Evolutionary conservation across 148 eudicot genomes (phyloP).

Genomic region (Rhododendron williamsianum): DNA sequence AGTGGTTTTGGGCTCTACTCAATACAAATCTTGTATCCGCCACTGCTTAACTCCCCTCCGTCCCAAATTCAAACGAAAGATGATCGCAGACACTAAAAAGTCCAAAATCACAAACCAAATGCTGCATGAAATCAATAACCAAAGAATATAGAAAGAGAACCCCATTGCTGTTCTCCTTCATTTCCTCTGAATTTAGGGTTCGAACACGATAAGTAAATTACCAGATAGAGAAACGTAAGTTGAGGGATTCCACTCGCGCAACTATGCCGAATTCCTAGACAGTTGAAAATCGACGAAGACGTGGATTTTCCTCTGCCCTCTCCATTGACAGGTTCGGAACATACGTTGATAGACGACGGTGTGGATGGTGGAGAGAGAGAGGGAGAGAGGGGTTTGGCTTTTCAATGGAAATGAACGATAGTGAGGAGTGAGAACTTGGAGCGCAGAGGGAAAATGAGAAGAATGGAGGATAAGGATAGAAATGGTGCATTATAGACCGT

Average conservation of each 20-base stretch:
- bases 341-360: not conserved
- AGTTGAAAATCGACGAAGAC: not conserved
- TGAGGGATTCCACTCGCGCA: not conserved
- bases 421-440: not conserved
- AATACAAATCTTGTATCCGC: not conserved
- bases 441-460: not conserved
- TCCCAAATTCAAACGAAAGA: too few relatives aligned
- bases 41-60: too few relatives aligned
- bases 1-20: not conserved
- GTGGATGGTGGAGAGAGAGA: not conserved
- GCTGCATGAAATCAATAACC: not conserved
- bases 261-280: not conserved
- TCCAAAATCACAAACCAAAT: not conserved
- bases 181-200: not conserved
- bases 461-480: not conserved
- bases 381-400: not conserved
- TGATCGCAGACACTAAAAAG: not conserved
- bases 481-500: not conserved
- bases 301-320: not conserved
- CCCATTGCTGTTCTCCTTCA: not conserved
- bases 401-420: not conserved
- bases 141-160: not conserved
- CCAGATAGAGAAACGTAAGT: not conserved
- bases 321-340: not conserved
- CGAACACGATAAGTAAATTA: not conserved